phyloP scores from a whole-genome alignment of 345 rosid genomes.

The Lumnitzera littorea region DNA sequence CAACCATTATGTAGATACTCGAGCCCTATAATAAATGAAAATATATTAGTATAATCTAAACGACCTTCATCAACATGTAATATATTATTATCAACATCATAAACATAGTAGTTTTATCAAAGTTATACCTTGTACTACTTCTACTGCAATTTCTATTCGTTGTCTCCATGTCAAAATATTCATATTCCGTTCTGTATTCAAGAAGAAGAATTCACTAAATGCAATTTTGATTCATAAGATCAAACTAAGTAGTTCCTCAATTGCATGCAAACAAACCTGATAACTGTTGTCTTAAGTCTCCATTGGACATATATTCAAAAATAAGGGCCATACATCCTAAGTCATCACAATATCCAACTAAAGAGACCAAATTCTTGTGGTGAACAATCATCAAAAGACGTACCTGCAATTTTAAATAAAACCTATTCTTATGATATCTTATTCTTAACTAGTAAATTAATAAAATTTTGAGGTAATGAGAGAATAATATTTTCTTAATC shows the following conservation, averaged over 20 bases:
- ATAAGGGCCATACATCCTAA: constrained; percentile 28
- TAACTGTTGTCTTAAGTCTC: constrained; percentile 27
- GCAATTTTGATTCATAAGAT: neutral
- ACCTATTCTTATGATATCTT: too few relatives aligned
- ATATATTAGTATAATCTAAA: neutral
- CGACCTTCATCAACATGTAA: too few relatives aligned
- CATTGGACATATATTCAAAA: constrained; percentile 44
- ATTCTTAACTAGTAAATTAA: neutral
- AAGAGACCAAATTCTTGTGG: constrained; percentile 22
- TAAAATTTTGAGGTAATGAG: neutral
- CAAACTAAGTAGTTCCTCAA: neutral
- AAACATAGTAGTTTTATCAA: too few relatives aligned
- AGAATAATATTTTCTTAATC: constrained; percentile 11
- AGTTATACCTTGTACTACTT: neutral
- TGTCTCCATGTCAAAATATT: constrained; percentile 17
- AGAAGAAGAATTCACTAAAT: too few relatives aligned
- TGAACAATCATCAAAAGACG: constrained; percentile 45
- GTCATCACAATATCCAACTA: constrained; percentile 36
- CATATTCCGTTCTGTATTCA: constrained; percentile 11
- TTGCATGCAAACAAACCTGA: constrained; percentile 17
- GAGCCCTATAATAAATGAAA: constrained; percentile 11
- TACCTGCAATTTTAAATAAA: constrained; percentile 25
- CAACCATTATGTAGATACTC: constrained; percentile 29
- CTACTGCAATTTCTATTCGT: neutral
- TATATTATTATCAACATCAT: too few relatives aligned